Evolutionary conservation across 2,329 filamentous ascomycete genomes (phyloP).

Genomic region (Cadophora sp.): DNA sequence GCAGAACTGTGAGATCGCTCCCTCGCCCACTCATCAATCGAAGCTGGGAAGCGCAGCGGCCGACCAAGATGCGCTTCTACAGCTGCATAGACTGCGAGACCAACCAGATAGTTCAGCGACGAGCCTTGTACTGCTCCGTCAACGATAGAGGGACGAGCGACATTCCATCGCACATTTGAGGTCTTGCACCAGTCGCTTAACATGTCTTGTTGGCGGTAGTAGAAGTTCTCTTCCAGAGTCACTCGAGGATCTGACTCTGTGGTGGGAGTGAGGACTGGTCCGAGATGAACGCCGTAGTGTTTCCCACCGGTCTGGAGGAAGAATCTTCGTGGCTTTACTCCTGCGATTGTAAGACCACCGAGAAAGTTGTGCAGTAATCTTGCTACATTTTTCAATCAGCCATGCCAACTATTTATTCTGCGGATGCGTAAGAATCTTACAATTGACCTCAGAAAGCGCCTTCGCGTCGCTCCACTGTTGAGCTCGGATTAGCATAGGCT

Average conservation of each 20-base stretch:
- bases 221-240: not conserved
- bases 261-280: not conserved
- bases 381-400: not conserved
- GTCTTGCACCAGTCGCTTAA: not conserved
- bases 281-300: slow-evolving; percentile 3
- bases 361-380: not conserved
- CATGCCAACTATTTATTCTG: not conserved
- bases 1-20: not conserved
- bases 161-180: not conserved
- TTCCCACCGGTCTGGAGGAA: not conserved
- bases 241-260: not conserved
- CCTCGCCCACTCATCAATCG: not conserved
- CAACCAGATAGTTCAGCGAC: not conserved
- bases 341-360: not conserved
- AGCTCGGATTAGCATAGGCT: too few relatives aligned
- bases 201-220: not conserved
- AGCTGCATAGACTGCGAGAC: not conserved
- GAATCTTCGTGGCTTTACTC: not conserved
- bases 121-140: not conserved
- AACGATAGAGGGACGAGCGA: not conserved
- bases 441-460: not conserved
- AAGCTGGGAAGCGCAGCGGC: not conserved
- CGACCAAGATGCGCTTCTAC: not conserved
- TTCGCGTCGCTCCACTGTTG: not conserved
- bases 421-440: not conserved